Base-by-base conservation (phyloP, 345 rosid genomes). In the Hibiscus tridactylites region DNA sequence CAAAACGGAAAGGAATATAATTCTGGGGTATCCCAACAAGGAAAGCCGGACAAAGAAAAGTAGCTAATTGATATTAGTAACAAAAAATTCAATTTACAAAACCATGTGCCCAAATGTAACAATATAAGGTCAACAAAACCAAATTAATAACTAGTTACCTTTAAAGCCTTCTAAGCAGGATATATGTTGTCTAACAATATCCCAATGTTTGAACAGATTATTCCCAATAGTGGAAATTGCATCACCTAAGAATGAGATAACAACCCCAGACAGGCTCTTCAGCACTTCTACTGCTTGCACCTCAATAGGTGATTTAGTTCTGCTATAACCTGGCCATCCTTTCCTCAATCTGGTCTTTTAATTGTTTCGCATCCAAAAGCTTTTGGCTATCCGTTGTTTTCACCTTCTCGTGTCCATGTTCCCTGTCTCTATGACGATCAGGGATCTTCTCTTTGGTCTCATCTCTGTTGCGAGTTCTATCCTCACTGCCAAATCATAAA, bases 321-420 rank as follows among this genome's bases (percentile, higher is more conserved):
- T 54, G 61, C 71, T 65, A 78, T 74, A 87, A 71, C 89, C 79
- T 1, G 93, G 97, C 75, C n/a, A n/a, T n/a, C n/a, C n/a, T n/a
- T n/a, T n/a, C n/a, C n/a, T n/a, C n/a, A n/a, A n/a, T n/a, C n/a
- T n/a, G n/a, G n/a, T n/a, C n/a, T n/a, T n/a, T 95, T 85, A 95
- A 75, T 74, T 95, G 99, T 77, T 95, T 95, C 3, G 99, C 98
- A 83, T 95, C 96, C 82, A 89, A 71, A 77, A 95, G 87, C 77
- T 90, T 93, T 85, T 87, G 90, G 69, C 83, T 90, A 76, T 90
- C 96, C 42, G 88, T 77, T 29, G 83, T 74, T 86, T 85, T 94
- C 64, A 76, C 85, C 73, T 87, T 88, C 73, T 83, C 92, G 16
- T 68, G 72, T 46, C 93, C 96, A 67, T 83, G 90, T 19, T 85